Evolutionary conservation across 345 rosid genomes (phyloP).

Genomic region (Hibiscus tridactylites): DNA sequence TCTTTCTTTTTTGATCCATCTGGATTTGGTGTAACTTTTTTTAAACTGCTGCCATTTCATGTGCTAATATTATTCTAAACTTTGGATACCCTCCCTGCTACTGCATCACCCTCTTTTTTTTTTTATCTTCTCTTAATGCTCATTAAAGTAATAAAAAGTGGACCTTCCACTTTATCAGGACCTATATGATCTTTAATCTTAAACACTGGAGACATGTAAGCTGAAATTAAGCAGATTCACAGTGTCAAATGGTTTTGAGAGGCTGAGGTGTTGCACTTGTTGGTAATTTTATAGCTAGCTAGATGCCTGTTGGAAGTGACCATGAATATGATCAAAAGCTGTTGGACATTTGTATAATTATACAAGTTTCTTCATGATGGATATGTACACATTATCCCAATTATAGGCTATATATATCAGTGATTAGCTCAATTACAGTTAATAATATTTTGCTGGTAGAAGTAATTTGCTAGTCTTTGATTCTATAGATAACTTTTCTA

Average conservation of each 20-base stretch:
- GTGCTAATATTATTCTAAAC: conserved; percentile 8
- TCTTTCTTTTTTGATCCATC: conserved; percentile 21
- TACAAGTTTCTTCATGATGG: no score
- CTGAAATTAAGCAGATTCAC: neutral
- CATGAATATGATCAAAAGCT: no score
- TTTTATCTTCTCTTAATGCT: conserved; percentile 6
- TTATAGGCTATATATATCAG: no score
- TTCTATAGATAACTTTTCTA: no score
- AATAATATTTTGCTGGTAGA: no score
- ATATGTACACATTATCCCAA: no score
- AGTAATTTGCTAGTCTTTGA: no score
- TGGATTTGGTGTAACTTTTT: conserved; percentile 18
- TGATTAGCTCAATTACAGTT: no score
- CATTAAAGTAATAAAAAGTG: conserved; percentile 23
- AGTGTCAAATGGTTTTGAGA: neutral
- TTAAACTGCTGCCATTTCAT: neutral
- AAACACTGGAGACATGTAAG: neutral
- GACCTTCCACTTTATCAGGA: conserved; percentile 12
- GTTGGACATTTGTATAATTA: no score
- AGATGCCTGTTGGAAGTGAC: no score
- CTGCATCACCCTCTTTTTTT: neutral
- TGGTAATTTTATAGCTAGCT: no score
- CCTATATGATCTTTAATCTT: neutral
- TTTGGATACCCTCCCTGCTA: conserved; percentile 28
- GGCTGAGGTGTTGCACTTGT: neutral